These are phyloP conservation scores for Cryomyces antarcticus DNA, from an alignment of 495 filamentous ascomycete genomes.

Conservation along the genomic window DNA sequence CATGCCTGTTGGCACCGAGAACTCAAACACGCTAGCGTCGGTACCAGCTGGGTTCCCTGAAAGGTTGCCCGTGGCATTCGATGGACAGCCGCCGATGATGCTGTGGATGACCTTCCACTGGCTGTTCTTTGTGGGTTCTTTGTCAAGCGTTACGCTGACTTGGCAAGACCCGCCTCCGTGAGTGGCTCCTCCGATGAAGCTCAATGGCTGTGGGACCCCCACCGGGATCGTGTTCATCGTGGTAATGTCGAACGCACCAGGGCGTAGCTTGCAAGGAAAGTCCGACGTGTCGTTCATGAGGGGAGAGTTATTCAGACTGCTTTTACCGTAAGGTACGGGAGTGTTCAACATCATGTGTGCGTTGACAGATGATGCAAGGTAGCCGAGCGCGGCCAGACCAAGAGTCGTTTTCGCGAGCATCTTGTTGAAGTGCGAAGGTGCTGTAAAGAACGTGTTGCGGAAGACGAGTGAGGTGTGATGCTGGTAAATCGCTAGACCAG, in stretches of 20 bases:
- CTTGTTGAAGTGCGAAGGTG: conserved; percentile 6
- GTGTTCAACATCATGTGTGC: conserved; percentile 54
- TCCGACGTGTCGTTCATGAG: conserved; percentile 35
- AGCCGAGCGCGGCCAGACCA: conserved; percentile 24
- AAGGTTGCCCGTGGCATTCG: conserved; percentile 27
- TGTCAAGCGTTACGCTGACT: conserved; percentile 53
- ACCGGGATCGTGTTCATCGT: conserved; percentile 29
- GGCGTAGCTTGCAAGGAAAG: conserved; percentile 55
- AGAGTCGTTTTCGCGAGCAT: conserved; percentile 14
- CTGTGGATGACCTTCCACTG: conserved; percentile 64
- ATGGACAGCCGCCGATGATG: conserved; percentile 63
- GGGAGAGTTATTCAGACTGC: conserved; percentile 35
- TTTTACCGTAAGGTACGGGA: conserved; percentile 40
- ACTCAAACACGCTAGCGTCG: conserved; percentile 24
- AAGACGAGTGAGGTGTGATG: not conserved
- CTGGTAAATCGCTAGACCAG: conserved; percentile 14
- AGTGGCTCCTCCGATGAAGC: conserved; percentile 39
- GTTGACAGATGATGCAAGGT: conserved; percentile 23
- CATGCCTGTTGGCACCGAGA: conserved; percentile 35
- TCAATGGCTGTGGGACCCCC: conserved; percentile 31
- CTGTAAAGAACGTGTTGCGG: conserved; percentile 2
- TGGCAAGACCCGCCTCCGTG: conserved; percentile 85
- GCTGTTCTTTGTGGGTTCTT: conserved; percentile 15
- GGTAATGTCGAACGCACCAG: conserved; percentile 22
- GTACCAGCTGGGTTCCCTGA: conserved; percentile 1